Conservation (phyloP, 139 green algal species). For the Auxenochlorella pyrenoidosa region DNA sequence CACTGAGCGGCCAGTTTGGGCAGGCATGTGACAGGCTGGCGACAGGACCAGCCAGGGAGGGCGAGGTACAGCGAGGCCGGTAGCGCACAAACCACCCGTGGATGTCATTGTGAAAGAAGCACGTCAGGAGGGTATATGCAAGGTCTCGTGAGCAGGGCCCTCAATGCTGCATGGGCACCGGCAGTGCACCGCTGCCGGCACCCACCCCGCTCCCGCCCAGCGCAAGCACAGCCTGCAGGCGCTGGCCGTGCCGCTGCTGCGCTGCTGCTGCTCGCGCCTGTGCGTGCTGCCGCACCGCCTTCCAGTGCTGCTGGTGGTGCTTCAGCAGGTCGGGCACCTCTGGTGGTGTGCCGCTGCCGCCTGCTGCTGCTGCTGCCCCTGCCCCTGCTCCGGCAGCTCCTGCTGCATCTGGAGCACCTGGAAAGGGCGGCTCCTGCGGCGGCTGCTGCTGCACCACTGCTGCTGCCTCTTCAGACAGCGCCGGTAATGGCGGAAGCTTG, state of each 20-base stretch:
- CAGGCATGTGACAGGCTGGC: too few species aligned
- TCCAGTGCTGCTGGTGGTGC: slow-evolving; percentile 42
- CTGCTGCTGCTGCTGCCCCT: neutral
- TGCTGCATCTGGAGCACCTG: neutral
- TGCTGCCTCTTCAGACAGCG: neutral
- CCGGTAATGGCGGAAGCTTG: slow-evolving; percentile 33
- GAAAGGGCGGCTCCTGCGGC: slow-evolving; percentile 23
- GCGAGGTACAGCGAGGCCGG: too few species aligned
- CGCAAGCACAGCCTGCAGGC: slow-evolving; percentile 24
- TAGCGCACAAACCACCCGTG: too few species aligned
- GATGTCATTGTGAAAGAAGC: too few species aligned
- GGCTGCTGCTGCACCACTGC: neutral
- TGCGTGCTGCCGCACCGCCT: slow-evolving; percentile 30
- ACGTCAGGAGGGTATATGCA: too few species aligned
- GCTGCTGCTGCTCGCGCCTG: neutral
- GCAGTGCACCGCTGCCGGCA: neutral
- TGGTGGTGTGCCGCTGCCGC: neutral
- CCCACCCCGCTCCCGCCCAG: neutral
- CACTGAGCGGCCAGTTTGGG: too few species aligned
- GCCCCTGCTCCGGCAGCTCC: neutral
- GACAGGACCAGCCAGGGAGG: too few species aligned
- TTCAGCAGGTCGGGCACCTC: neutral
- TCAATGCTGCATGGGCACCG: slow-evolving; percentile 20
- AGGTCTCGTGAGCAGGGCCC: too few species aligned
- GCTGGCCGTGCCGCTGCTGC: slow-evolving; percentile 24